phyloP scores from a whole-genome alignment of 495 filamentous ascomycete genomes.

The Penicillium simplicissimum region DNA sequence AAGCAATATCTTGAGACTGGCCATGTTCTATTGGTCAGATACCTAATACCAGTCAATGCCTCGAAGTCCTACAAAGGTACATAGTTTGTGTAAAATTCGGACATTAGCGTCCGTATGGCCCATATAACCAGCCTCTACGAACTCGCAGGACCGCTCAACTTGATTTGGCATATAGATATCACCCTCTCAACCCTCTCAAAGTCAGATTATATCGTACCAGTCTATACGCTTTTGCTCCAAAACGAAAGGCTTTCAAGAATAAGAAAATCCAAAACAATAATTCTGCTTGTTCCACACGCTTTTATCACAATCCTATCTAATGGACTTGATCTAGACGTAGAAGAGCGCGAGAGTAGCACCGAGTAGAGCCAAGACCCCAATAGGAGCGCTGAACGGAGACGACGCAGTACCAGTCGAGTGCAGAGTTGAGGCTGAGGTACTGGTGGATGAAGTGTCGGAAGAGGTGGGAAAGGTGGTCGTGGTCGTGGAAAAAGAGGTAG shows the following conservation, averaged over 20 bases:
- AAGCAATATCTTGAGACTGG: background rate
- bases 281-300: background rate
- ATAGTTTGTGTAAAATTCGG: background rate
- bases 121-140: background rate
- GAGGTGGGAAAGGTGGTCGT: background rate
- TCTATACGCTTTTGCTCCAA: background rate
- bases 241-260: background rate
- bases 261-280: background rate
- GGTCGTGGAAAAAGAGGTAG: background rate
- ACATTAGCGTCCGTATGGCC: background rate
- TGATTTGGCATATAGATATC: background rate
- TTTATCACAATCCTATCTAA: background rate
- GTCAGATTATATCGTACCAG: background rate
- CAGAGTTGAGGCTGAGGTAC: background rate
- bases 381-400: constrained; percentile 11
- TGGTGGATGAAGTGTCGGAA: background rate
- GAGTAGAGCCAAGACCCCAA: constrained; percentile 12
- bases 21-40: background rate
- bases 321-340: constrained; percentile 10
- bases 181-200: background rate
- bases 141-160: background rate
- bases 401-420: constrained; percentile 10
- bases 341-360: constrained; percentile 16
- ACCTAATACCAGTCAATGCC: background rate
- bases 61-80: background rate